A percentile compares a stretch with the other conserved stretches of the same genome.
phyloP scores from a whole-genome alignment of 2,329 filamentous ascomycete genomes.

The Neobulgaria alba region DNA sequence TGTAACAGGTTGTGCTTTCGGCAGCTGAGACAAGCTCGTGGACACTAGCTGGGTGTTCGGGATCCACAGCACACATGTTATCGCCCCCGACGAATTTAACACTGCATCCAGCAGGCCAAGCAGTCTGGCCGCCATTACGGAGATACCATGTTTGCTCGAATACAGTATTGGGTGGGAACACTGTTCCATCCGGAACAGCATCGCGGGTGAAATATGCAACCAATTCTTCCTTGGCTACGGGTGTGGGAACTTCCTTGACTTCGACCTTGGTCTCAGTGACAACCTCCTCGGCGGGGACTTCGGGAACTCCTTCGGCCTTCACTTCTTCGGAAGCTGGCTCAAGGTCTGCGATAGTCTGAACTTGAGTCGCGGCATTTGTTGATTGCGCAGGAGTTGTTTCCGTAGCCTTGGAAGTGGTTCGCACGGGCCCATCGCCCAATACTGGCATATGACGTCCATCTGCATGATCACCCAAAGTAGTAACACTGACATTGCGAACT shows the following conservation, averaged over 20 bases:
- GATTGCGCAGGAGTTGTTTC: conserved; percentile 40
- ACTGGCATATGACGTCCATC: conserved; percentile 54
- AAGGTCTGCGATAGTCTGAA: conserved; percentile 67
- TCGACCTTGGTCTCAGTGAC: conserved; percentile 24
- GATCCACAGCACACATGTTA: conserved; percentile 89
- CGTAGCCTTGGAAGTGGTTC: conserved; percentile 40
- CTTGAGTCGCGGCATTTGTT: conserved; percentile 46
- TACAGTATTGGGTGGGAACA: conserved; percentile 58
- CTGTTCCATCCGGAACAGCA: conserved; percentile 68
- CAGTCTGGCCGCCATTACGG: conserved; percentile 67
- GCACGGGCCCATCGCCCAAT: conserved; percentile 57
- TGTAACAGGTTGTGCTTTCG: conserved; percentile 70
- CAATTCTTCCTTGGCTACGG: conserved; percentile 31
- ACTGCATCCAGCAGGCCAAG: conserved; percentile 84
- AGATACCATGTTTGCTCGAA: conserved; percentile 92
- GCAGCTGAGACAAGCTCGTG: conserved; percentile 68
- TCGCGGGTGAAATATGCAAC: conserved; percentile 70
- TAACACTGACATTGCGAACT: conserved; percentile 79
- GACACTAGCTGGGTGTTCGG: conserved; percentile 68
- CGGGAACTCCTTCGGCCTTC: conserved; percentile 28
- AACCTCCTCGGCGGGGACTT: conserved; percentile 10
- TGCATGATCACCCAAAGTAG: conserved; percentile 70
- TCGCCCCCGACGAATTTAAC: conserved; percentile 91
- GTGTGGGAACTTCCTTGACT: conserved; percentile 27
- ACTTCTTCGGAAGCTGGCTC: conserved; percentile 50